phyloP scores from a whole-genome alignment of 176 grass and related monocot genomes.

The Chrysopogon serrulatus region DNA sequence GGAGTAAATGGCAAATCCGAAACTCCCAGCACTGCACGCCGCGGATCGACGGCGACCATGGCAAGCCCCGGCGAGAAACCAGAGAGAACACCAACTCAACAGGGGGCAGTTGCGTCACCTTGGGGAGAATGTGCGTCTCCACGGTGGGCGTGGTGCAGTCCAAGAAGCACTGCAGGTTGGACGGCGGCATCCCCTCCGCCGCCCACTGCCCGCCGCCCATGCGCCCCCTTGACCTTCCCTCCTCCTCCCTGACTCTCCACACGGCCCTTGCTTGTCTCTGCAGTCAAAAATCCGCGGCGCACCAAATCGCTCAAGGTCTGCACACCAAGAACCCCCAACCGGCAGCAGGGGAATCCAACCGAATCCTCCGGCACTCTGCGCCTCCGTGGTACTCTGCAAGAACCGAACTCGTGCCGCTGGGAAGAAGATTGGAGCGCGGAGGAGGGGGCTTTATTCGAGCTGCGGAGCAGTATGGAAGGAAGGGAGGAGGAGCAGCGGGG shows the following conservation, averaged over 20 bases:
- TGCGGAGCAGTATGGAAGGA: neutral
- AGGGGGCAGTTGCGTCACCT: conserved; percentile 32
- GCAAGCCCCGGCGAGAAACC: neutral
- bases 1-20: conserved; percentile 14
- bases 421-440: neutral
- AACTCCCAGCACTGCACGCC: neutral
- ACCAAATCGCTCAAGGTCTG: conserved; percentile 4
- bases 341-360: neutral
- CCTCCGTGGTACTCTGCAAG: neutral
- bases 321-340: neutral
- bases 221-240: neutral
- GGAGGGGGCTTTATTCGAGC: conserved; percentile 25
- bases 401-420: neutral
- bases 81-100: neutral
- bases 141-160: conserved; percentile 72
- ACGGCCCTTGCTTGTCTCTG: neutral
- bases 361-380: neutral
- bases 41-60: neutral
- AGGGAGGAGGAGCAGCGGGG: neutral
- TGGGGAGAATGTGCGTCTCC: conserved; percentile 55
- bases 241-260: neutral
- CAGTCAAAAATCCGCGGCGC: neutral
- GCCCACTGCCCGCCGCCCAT: conserved; percentile 48
- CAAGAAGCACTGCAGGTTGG: conserved; percentile 77
- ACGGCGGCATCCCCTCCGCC: conserved; percentile 20